These are phyloP conservation scores for Aspergillus leporis DNA, from an alignment of 495 filamentous ascomycete species.

Conservation along the genomic window DNA sequence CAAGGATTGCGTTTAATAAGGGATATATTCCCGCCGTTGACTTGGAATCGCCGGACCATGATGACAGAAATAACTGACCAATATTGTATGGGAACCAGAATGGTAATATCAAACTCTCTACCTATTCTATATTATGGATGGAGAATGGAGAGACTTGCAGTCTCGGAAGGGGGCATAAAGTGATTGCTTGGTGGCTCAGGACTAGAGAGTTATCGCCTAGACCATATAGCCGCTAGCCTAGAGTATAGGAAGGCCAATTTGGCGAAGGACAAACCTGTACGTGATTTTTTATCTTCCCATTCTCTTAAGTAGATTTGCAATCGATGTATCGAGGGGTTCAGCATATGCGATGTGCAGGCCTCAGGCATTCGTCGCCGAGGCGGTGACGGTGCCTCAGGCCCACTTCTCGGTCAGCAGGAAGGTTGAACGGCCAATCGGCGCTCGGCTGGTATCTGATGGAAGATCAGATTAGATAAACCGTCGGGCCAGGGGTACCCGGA, in stretches of 20 bases:
- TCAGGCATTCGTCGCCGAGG: too few relatives aligned
- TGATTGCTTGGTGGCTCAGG: background rate
- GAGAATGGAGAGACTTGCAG: constrained; percentile 1
- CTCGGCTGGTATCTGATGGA: background rate
- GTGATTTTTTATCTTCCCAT: too few relatives aligned
- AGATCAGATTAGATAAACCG: background rate
- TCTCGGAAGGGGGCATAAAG: background rate
- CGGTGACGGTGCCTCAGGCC: background rate
- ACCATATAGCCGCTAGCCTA: too few relatives aligned
- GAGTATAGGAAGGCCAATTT: too few relatives aligned
- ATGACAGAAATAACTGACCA: too few relatives aligned
- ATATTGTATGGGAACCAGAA: too few relatives aligned
- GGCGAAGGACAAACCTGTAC: too few relatives aligned
- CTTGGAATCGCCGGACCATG: constrained; percentile 52
- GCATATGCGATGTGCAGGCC: too few relatives aligned
- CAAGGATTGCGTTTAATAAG: constrained; percentile 50
- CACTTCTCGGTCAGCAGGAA: background rate
- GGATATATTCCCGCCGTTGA: constrained; percentile 58
- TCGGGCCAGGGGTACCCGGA: background rate
- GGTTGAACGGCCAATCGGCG: background rate
- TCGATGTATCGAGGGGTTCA: too few relatives aligned
- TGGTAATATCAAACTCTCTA: too few relatives aligned
- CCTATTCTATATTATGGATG: constrained; percentile 25
- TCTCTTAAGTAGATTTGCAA: too few relatives aligned
- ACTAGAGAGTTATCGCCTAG: too few relatives aligned